Evolutionary conservation across 257 asterid species (phyloP), one percentile per base, ranked within the genome.

Genomic region (Dorcoceras hygrometricum): DNA sequence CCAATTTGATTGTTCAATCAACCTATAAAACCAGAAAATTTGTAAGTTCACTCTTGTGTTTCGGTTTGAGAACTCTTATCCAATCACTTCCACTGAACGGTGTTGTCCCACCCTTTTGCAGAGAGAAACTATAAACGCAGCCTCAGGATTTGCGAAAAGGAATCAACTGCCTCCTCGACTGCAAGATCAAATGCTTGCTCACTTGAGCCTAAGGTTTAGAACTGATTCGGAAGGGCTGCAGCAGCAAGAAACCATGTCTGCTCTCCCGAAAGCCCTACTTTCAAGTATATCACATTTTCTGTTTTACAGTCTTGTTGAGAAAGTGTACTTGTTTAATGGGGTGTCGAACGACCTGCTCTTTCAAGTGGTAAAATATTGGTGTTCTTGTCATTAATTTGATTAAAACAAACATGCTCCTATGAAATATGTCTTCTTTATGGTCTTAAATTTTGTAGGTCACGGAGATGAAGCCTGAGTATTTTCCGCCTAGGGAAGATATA

Each of bases 171-270:
- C 96, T 5, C 67, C 71, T 64, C 86, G 89, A 6, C 83, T 90
- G 66, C 84, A 70, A 62, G 97, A 90, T 61, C 97, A 90, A 81
- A 90, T 90, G 95, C 68, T 88, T 71, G 83, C 90, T 43, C 95
- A 90, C 77, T 77, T 90, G 84, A 81, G 92, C 71, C 80, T 90
- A 75, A 84, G 76, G 83, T 83, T 73, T 74, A 84, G 97, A 73
- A 83, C 95, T 1, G 96, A 90, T 56, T 81, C 97, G 4, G 97
- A 90, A 83, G 96, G 96, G 59, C 81, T 90, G 61, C 92, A 84
- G 68, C 97, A 88, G 66, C 97, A 88, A 72, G 92, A 90, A 73
- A 86, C 80, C 39, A 86, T 86, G 25, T 95, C 88, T 70, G 83
- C 76, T 4, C 92, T 90, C 71, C 97, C 97, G 3, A 90, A 88